Evolutionary conservation across 345 rosid species (phyloP).

Genomic region (Iberis pinnata): DNA sequence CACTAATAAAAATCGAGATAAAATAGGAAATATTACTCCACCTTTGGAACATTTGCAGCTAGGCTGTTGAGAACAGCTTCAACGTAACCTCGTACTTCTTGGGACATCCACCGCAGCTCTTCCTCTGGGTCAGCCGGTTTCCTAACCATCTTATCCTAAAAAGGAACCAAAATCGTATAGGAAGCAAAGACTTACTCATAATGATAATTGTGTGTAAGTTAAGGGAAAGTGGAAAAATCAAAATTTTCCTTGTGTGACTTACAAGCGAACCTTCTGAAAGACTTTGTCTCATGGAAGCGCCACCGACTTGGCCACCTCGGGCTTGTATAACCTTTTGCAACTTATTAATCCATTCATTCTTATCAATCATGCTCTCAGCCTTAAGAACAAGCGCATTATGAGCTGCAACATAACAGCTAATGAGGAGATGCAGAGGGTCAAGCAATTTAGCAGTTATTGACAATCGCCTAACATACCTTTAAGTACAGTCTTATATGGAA

Average conservation of each 20-base stretch:
- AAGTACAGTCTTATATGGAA: conserved; percentile 85
- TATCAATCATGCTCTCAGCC: conserved; percentile 83
- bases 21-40: conserved; percentile 27
- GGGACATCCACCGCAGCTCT: conserved; percentile 99
- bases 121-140: conserved; percentile 97
- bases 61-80: conserved; percentile 99
- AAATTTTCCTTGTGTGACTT: conserved; percentile 38
- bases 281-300: conserved; percentile 78
- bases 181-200: neutral
- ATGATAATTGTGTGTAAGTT: neutral
- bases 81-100: conserved; percentile 97
- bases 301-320: conserved; percentile 57
- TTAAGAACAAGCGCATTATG: conserved; percentile 74
- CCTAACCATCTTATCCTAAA: conserved; percentile 84
- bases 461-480: too few relatives aligned
- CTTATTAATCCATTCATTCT: conserved; percentile 82
- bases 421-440: too few relatives aligned
- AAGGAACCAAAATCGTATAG: neutral
- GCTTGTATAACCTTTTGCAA: conserved; percentile 57
- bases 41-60: conserved; percentile 98
- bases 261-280: conserved; percentile 97
- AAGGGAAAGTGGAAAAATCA: neutral
- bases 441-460: too few relatives aligned
- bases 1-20: too few relatives aligned
- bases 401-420: conserved; percentile 51